A percentile compares a stretch with the other conserved stretches of the same genome.
Evolutionary conservation across 768 basidiomycete genomes (phyloP).

Genomic region (Lentinus brumalis): DNA sequence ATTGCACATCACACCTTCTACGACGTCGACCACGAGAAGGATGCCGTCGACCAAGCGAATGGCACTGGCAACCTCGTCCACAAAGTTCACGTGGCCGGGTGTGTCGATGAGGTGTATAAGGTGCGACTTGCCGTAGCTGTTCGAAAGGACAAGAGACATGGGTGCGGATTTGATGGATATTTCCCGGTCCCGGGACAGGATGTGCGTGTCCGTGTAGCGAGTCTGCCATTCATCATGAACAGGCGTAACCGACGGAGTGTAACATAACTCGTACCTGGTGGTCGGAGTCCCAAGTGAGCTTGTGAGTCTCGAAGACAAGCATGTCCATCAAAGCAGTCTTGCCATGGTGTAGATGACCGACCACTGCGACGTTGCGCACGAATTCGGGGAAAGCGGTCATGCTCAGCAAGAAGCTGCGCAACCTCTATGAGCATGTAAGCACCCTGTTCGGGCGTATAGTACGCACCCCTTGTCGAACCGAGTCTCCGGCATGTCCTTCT

Average conservation of each 20-base stretch:
- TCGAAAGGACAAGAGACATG: slow-evolving; percentile 88
- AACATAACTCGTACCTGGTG: slow-evolving; percentile 57
- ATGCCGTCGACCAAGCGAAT: slow-evolving; percentile 90
- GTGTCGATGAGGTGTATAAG: slow-evolving; percentile 94
- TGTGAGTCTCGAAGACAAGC: slow-evolving; percentile 96
- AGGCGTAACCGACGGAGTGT: slow-evolving; percentile 11
- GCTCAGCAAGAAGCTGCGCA: slow-evolving; percentile 81
- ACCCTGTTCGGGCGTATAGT: neutral
- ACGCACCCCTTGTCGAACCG: slow-evolving; percentile 96
- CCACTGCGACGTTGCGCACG: slow-evolving; percentile 94
- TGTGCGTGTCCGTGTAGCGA: slow-evolving; percentile 95
- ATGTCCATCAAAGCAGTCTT: slow-evolving; percentile 98
- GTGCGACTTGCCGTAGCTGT: slow-evolving; percentile 89
- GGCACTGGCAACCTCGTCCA: slow-evolving; percentile 93
- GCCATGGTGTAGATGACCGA: slow-evolving; percentile 96
- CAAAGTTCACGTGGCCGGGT: slow-evolving; percentile 97
- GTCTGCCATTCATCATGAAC: slow-evolving; percentile 46
- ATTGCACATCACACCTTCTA: slow-evolving; percentile 97
- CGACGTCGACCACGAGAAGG: slow-evolving; percentile 93
- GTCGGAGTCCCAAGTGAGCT: slow-evolving; percentile 92
- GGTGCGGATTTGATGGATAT: slow-evolving; percentile 97
- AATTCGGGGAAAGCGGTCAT: slow-evolving; percentile 91
- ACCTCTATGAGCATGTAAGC: neutral
- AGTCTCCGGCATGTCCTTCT: slow-evolving; percentile 94
- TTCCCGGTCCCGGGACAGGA: slow-evolving; percentile 82